phyloP scores from a whole-genome alignment of 1,284 basidiomycete species.

The Malassezia slooffiae region DNA sequence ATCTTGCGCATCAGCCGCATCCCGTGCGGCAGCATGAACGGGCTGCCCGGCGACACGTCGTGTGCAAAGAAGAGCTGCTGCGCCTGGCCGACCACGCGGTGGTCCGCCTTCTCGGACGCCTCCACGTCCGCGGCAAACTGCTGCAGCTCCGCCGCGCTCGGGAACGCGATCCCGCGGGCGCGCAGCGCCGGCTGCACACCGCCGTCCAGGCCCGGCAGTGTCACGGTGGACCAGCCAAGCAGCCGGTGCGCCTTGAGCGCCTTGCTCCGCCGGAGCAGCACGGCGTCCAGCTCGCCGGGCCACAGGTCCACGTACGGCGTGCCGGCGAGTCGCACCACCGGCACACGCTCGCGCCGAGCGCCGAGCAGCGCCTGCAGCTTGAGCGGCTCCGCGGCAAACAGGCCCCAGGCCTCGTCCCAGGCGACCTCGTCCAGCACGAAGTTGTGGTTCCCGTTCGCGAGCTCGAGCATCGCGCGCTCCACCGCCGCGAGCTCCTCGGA shows the following conservation, averaged over 20 bases:
- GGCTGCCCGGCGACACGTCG: slow-evolving; percentile 41
- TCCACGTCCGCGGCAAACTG: slow-evolving; percentile 1
- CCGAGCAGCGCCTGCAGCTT: slow-evolving; percentile 7
- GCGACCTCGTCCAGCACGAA: not conserved
- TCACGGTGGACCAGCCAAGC: slow-evolving; percentile 14
- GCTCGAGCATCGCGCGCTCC: not conserved
- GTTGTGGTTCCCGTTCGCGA: not conserved
- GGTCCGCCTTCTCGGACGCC: slow-evolving; percentile 22
- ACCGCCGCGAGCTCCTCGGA: not conserved
- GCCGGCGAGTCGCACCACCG: slow-evolving; percentile 9
- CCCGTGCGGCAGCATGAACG: slow-evolving; percentile 44
- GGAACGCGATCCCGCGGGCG: slow-evolving; percentile 19
- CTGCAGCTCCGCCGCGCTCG: slow-evolving; percentile 10
- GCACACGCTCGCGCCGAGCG: not conserved
- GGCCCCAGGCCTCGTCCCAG: not conserved
- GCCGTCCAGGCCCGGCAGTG: slow-evolving; percentile 6
- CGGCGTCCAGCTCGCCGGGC: not conserved
- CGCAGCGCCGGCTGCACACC: slow-evolving; percentile 9
- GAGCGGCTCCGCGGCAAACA: slow-evolving; percentile 11
- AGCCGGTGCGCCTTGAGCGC: slow-evolving; percentile 15
- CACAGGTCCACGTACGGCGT: slow-evolving; percentile 7
- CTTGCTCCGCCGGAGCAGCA: slow-evolving; percentile 10
- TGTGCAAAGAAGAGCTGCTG: slow-evolving; percentile 42
- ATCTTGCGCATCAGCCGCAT: slow-evolving; percentile 35
- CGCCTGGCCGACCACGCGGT: slow-evolving; percentile 27